Percentiles rank a stretch among this genome's conserved stretches.
Conservation (phyloP, 345 rosid species). For the Murraya paniculata region DNA sequence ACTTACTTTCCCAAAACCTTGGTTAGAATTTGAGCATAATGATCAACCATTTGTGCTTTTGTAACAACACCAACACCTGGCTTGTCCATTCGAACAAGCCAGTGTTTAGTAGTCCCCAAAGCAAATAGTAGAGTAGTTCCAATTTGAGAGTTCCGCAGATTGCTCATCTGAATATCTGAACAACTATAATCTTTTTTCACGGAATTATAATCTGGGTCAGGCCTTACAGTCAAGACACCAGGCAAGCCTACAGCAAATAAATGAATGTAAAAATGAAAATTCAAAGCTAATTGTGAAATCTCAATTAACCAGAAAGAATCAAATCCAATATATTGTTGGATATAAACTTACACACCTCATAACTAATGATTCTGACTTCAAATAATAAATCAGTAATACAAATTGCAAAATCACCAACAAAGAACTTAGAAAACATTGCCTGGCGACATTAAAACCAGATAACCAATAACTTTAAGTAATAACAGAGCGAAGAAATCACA, state of each 20-base stretch:
- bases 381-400: neutral
- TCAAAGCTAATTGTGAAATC: neutral
- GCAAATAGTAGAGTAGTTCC: slow-evolving; percentile 51
- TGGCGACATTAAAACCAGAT: neutral
- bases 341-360: neutral
- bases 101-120: slow-evolving; percentile 53
- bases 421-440: neutral
- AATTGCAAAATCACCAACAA: neutral
- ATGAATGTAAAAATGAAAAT: neutral
- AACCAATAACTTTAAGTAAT: neutral
- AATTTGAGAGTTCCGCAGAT: slow-evolving; percentile 16
- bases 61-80: slow-evolving; percentile 79
- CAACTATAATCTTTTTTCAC: slow-evolving; percentile 37
- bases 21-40: slow-evolving; percentile 61
- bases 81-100: slow-evolving; percentile 70
- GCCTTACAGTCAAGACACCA: slow-evolving; percentile 64
- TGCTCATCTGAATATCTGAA: slow-evolving; percentile 14
- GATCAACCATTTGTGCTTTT: slow-evolving; percentile 94
- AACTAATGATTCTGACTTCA: neutral
- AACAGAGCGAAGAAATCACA: slow-evolving; percentile 13
- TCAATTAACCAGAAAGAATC: neutral
- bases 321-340: neutral
- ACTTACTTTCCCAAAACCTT: slow-evolving; percentile 80
- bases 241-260: slow-evolving; percentile 53
- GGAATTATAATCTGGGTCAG: slow-evolving; percentile 49